Evolutionary conservation across 2,329 filamentous ascomycete genomes (phyloP), one percentile per base, ranked within the genome.

Genomic region (Zymoseptoria tritici): DNA sequence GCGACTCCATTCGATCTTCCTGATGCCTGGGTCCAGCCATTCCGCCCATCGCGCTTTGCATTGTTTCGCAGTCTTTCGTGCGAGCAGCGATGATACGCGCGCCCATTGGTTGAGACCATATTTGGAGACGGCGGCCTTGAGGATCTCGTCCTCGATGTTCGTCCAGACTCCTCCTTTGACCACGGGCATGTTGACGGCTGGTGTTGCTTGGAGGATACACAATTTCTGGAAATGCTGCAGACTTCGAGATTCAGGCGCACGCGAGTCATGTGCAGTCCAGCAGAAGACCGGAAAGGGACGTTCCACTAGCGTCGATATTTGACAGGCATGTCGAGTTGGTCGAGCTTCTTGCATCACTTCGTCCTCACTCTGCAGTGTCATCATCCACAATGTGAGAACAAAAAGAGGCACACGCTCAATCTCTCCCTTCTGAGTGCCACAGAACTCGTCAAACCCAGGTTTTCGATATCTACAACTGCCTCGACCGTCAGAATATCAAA

Each of bases 11-110:
- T 99, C 94, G 68, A 96, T 94, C 81, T 99, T 99, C 72, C 93
- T 90, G 79, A 99, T 97, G 73, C 90, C 90, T 20, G 94, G 94
- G 73, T 99, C 94, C 67, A 99, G 84, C 93, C 94, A 99, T 83
- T 99, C 93, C 74, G 88, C 86, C 94, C 94, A 99, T 79, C 94
- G 84, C 62, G 94, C 93, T 79, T 99, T 99, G 85, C 94, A 99
- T 79, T 99, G 94, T 79, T 99, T 99, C 56, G 94, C 87, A 31
- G 94, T 97, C 77, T 99, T 99, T 72, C 95, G 90, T 73, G 93
- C 93, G 66, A 99, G 87, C 66, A 99, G 85, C 60, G 94, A 97
- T 58, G 94, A 97, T 65, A 97, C 94, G 76, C 94, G 93, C 73
- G 94, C 93, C 94, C 94, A 99, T 78, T 99, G 94, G 73, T 96